Base-by-base conservation (phyloP, 2,329 filamentous ascomycete genomes). In the Ophioceras dolichostomum region DNA sequence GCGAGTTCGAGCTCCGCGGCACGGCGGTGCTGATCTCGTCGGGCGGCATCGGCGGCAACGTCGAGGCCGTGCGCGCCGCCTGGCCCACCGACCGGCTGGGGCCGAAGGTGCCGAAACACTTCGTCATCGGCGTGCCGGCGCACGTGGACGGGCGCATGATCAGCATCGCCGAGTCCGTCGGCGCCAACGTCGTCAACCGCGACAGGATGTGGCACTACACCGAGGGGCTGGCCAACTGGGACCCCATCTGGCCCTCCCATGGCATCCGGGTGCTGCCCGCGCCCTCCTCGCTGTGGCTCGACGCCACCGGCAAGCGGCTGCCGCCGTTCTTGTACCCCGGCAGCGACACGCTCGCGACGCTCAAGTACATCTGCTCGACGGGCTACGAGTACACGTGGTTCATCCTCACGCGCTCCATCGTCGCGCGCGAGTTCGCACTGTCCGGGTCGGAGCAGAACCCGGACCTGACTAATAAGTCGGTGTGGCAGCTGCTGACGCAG, bases 141-240 rank as follows among this genome's bases (percentile, higher is more conserved):
- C 72, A 78, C 44, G 74, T 79, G n/a, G 74, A 79, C 44, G 74
- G 74, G 2, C 66, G 72, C 37, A 76, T 77, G 71, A 66, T 79
- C 32, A 65, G 57, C 26, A 76, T 78, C 36, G 53, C 70, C 2
- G 64, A 74, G 49, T 37, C 47, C 1, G 62, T 59, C 2, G 74
- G 74, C 8, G 74, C 68, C 1, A 58, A 63, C 40, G 48, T 76
- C 41, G 61, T 78, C 57, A 78, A 79, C 53, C 62, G 67, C 34
- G 74, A 78, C 47, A 59, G 74, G 31, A 77, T 78, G 73, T 79
- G 74, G 74, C 73, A 78, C 50, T 79, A 79, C 49, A 77, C 72
- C 10, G 74, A 79, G 46, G 74, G 74, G 0, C 51, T 79, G 10
- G 59, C 64, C 37, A 77, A 79, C 49, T 78, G 73, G 73, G 55